Percentiles rank a stretch among this genome's conserved stretches.
Conservation (phyloP, 495 filamentous ascomycete species). For the Neurospora cerealis region DNA sequence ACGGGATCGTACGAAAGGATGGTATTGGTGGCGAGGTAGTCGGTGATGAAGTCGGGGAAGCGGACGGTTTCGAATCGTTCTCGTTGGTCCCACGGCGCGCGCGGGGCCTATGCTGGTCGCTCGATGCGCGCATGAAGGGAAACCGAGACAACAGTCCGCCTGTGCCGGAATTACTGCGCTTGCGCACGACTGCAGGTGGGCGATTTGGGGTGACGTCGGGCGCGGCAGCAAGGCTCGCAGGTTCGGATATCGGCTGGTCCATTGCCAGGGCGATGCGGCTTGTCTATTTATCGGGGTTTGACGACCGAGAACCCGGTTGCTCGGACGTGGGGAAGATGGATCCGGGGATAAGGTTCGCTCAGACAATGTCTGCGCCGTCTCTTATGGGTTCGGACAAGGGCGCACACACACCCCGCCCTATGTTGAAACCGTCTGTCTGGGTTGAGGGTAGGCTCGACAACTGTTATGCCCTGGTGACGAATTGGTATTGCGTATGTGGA, state of each 20-base stretch:
- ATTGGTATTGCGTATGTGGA: not conserved
- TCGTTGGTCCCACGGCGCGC: conserved; percentile 32
- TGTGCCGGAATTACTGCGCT: conserved; percentile 22
- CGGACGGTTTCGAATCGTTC: conserved; percentile 8
- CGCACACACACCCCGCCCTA: not conserved
- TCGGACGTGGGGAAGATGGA: not conserved
- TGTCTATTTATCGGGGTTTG: not conserved
- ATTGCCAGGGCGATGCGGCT: conserved; percentile 1
- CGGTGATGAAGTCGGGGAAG: conserved; percentile 8
- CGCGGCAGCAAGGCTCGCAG: conserved; percentile 1
- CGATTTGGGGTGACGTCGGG: conserved; percentile 12
- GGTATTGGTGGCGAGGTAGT: conserved; percentile 18
- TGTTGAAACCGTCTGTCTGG: not conserved
- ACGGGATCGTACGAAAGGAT: conserved; percentile 17
- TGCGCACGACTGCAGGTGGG: conserved; percentile 13
- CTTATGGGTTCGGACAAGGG: not conserved
- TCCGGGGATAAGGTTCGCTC: not conserved
- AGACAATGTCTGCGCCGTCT: not conserved
- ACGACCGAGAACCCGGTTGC: not conserved
- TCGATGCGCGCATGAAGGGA: conserved; percentile 50
- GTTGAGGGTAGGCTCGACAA: not conserved
- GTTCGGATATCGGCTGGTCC: conserved; percentile 10
- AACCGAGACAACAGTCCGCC: conserved; percentile 52
- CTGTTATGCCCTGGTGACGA: not conserved
- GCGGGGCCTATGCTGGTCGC: conserved; percentile 29